phyloP scores from a whole-genome alignment of 192 early-diverging fungal species.

The Pecoramyces ruminantium region DNA sequence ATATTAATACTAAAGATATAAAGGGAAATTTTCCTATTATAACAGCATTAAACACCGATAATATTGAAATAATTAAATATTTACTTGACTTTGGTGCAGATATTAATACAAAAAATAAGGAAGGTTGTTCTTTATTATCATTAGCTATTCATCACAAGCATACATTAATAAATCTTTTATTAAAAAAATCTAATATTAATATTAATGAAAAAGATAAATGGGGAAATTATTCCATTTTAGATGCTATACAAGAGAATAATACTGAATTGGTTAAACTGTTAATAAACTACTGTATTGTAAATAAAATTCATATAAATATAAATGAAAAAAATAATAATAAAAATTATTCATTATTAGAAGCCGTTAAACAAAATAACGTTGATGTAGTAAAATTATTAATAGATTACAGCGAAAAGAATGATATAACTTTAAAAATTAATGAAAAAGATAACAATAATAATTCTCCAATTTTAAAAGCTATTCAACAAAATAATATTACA shows the following conservation, averaged over 20 bases:
- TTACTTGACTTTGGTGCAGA: background rate
- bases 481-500: too few species aligned
- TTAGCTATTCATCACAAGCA: background rate
- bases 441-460: background rate
- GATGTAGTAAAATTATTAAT: background rate
- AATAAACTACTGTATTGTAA: background rate
- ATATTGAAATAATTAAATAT: background rate
- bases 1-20: background rate
- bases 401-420: background rate
- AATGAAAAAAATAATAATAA: background rate
- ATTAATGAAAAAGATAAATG: background rate
- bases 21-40: background rate
- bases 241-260: background rate
- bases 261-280: background rate
- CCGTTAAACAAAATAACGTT: background rate
- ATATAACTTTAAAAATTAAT: background rate
- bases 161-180: background rate
- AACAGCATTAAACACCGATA: background rate
- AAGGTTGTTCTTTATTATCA: background rate
- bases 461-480: too few species aligned
- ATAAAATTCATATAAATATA: background rate
- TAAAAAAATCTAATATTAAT: background rate
- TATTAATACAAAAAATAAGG: background rate
- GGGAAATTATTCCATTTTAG: background rate
- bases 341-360: background rate